These are phyloP conservation scores for Monosiga brevicollis DNA, from an alignment of 78 protist genomes.

Conservation along the genomic window DNA sequence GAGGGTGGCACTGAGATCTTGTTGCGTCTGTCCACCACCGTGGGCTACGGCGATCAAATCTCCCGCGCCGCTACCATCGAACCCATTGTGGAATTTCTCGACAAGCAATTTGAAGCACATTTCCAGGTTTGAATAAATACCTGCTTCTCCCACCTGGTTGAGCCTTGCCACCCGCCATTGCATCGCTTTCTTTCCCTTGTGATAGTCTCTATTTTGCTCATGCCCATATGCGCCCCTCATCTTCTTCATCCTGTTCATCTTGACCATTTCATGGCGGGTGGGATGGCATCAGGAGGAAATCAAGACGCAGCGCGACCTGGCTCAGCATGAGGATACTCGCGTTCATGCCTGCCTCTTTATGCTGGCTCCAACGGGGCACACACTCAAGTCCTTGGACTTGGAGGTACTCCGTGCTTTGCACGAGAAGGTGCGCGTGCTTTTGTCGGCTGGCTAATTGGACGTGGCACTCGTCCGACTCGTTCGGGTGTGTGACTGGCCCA, in stretches of 20 bases:
- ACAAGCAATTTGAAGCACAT: background rate
- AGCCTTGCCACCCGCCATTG: background rate
- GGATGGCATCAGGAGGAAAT: background rate
- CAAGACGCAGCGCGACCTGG: background rate
- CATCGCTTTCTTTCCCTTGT: too few species aligned
- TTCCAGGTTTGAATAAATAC: background rate
- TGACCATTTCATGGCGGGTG: background rate
- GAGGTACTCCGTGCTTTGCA: background rate
- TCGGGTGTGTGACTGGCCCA: background rate
- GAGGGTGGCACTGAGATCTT: background rate
- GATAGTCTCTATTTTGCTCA: too few species aligned
- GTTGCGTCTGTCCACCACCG: background rate
- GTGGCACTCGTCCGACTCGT: background rate
- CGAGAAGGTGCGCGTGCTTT: background rate
- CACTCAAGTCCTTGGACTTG: slow-evolving; percentile 1
- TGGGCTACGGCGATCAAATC: background rate
- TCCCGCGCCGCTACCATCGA: background rate
- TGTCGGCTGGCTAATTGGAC: background rate
- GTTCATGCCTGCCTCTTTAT: slow-evolving; percentile 3
- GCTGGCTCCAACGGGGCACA: background rate
- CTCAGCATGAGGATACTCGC: background rate
- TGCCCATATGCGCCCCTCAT: too few species aligned
- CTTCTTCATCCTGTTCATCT: too few species aligned
- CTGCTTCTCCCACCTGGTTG: background rate
- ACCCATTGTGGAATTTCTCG: background rate